These are phyloP conservation scores for Serpula lacrymans DNA, from an alignment of 768 basidiomycete species.

Conservation along the genomic window DNA sequence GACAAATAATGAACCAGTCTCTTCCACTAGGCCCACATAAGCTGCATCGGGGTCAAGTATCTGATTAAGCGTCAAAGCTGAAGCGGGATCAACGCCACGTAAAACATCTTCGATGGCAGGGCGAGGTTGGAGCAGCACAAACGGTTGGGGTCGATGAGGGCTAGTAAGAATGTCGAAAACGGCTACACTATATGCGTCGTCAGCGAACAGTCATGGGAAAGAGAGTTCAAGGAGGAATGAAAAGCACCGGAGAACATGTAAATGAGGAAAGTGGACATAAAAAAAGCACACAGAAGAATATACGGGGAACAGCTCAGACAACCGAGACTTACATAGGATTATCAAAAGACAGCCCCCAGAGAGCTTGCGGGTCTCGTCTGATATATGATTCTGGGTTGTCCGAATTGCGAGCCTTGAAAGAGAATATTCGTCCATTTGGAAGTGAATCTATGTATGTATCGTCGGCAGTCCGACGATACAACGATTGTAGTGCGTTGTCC, in stretches of 20 bases:
- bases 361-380: constrained; percentile 32
- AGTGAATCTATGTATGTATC: constrained; percentile 77
- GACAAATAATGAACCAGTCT: constrained; percentile 74
- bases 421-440: constrained; percentile 74
- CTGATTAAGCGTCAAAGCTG: constrained; percentile 34
- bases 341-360: constrained; percentile 61
- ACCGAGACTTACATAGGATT: constrained; percentile 59
- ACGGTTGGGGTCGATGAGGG: constrained; percentile 50
- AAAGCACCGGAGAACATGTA: too few relatives aligned
- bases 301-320: background rate
- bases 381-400: constrained; percentile 26
- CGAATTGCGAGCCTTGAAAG: constrained; percentile 50
- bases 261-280: background rate
- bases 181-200: constrained; percentile 59
- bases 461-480: constrained; percentile 77
- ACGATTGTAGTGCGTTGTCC: constrained; percentile 66
- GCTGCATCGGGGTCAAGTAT: constrained; percentile 52
- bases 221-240: too few relatives aligned
- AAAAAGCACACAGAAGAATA: too few relatives aligned
- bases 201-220: too few relatives aligned
- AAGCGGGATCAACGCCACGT: constrained; percentile 38
- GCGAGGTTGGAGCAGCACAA: constrained; percentile 86
- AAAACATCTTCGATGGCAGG: constrained; percentile 73
- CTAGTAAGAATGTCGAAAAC: constrained; percentile 71
- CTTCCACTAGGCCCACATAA: constrained; percentile 76